Conservation (phyloP, 768 basidiomycete genomes). For the Mycena epipterygia region DNA sequence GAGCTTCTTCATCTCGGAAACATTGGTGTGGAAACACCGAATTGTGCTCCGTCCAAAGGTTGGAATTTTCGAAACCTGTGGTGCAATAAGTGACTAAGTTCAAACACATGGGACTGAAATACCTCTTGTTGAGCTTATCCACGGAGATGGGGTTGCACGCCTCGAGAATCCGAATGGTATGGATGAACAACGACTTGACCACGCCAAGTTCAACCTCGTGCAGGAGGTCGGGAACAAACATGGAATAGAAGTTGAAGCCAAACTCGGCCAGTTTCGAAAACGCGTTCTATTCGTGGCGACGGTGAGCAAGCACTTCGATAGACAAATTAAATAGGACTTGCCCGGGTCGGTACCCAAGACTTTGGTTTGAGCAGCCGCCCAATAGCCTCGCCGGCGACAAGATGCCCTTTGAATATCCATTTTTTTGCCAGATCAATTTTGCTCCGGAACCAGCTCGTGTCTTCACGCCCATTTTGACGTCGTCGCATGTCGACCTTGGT, state of each 20-base stretch:
- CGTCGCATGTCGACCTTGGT: too few species aligned
- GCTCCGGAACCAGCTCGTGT: too few species aligned
- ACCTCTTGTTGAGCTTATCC: conserved; percentile 42
- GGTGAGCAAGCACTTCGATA: neutral
- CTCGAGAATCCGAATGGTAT: conserved; percentile 49
- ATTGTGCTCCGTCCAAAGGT: conserved; percentile 52
- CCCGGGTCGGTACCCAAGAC: conserved; percentile 21
- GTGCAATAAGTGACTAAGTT: neutral
- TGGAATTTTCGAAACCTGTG: conserved; percentile 45
- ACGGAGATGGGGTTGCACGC: conserved; percentile 24
- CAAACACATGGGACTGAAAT: neutral
- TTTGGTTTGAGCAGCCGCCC: neutral
- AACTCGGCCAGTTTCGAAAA: conserved; percentile 39
- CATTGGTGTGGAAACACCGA: conserved; percentile 49
- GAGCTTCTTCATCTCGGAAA: conserved; percentile 51
- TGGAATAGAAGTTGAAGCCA: conserved; percentile 44
- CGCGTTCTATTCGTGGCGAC: conserved; percentile 45
- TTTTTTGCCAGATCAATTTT: too few species aligned
- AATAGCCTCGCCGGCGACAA: neutral
- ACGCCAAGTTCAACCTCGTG: too few species aligned
- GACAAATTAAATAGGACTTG: neutral
- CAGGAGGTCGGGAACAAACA: conserved; percentile 52
- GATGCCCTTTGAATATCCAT: too few species aligned
- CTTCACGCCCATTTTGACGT: too few species aligned
- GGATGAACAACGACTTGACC: conserved; percentile 51